Conservation (phyloP, 2,329 filamentous ascomycete species). For the Colletotrichum gigasporum region DNA sequence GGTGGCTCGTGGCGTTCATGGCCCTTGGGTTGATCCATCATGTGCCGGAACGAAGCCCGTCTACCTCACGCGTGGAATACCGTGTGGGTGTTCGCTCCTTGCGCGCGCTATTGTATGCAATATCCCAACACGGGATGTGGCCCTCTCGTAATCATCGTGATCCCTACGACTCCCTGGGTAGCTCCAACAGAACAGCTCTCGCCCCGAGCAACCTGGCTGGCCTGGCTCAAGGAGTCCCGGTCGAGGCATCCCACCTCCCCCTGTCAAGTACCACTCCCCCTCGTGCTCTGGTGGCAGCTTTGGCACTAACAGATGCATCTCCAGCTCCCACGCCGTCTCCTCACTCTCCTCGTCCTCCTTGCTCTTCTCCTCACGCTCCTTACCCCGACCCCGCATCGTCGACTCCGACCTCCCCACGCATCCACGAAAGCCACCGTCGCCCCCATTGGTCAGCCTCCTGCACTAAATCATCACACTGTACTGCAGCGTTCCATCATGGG, state of each 20-base stretch:
- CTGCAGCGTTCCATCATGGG: constrained; percentile 24
- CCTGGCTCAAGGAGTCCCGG: no score
- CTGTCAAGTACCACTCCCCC: not conserved
- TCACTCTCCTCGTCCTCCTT: not conserved
- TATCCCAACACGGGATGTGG: not conserved
- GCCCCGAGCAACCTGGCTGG: no score
- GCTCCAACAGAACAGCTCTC: not conserved
- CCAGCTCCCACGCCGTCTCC: constrained; percentile 3
- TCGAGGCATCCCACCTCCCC: not conserved
- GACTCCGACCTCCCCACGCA: constrained; percentile 27
- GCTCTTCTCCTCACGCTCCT: not conserved
- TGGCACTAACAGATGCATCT: constrained; percentile 1
- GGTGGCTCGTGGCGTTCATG: not conserved
- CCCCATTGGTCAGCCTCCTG: constrained; percentile 20
- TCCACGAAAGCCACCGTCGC: constrained; percentile 11
- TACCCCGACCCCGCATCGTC: constrained; percentile 26
- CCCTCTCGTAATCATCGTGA: constrained; percentile 15
- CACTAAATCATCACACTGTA: constrained; percentile 12
- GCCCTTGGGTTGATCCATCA: constrained; percentile 6
- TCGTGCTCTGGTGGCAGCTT: not conserved
- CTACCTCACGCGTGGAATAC: constrained; percentile 9
- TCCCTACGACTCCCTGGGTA: constrained; percentile 2
- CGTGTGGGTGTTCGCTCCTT: not conserved
- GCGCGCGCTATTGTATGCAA: constrained; percentile 2
- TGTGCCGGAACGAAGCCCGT: constrained; percentile 27